These are phyloP conservation scores for Saccharomycopsis olivae DNA, from an alignment of 805 yeast species.

Conservation along the genomic window DNA sequence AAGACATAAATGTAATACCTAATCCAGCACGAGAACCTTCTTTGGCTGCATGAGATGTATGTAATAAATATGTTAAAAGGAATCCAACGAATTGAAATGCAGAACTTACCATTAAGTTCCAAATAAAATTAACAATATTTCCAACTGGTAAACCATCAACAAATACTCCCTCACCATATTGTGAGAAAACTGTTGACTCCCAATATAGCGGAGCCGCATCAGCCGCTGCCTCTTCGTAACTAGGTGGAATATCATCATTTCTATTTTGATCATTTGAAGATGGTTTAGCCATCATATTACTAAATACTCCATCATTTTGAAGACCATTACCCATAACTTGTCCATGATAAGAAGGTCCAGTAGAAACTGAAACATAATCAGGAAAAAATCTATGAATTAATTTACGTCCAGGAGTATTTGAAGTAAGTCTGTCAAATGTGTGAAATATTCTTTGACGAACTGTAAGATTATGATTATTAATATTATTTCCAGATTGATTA, in stretches of 20 bases:
- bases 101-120: constrained; percentile 85
- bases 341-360: constrained; percentile 8
- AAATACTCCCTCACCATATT: constrained; percentile 80
- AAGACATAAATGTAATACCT: constrained; percentile 71
- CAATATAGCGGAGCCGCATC: constrained; percentile 95
- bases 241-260: constrained; percentile 54
- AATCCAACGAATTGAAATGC: constrained; percentile 93
- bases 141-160: constrained; percentile 97
- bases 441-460: not conserved
- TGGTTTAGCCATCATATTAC: constrained; percentile 86
- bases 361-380: not conserved
- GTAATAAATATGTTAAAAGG: constrained; percentile 77
- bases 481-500: not conserved
- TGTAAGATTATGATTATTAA: not conserved
- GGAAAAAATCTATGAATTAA: constrained; percentile 13
- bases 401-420: constrained; percentile 15
- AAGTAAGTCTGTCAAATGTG: constrained; percentile 12
- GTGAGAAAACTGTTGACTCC: constrained; percentile 78
- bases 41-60: constrained; percentile 95
- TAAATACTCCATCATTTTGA: constrained; percentile 79
- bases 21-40: constrained; percentile 91
- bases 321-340: constrained; percentile 25
- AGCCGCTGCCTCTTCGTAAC: constrained; percentile 90
- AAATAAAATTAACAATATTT: constrained; percentile 70
- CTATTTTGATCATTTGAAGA: constrained; percentile 11